These are phyloP conservation scores for Polytrichum formosum DNA, from an alignment of 225 moss, liverwort and hornwort species.

Conservation along the genomic window DNA sequence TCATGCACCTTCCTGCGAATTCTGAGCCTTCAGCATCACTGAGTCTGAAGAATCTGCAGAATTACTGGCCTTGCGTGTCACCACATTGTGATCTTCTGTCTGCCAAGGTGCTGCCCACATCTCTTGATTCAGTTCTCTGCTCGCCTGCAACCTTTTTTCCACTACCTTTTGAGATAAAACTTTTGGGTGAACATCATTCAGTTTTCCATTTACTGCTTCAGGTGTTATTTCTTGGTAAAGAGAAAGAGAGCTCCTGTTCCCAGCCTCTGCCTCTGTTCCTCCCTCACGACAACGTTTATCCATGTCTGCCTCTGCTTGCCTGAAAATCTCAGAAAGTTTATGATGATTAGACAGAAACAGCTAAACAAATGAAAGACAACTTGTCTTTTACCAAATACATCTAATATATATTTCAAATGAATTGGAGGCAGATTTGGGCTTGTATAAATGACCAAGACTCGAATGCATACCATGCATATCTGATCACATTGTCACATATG, in stretches of 20 bases:
- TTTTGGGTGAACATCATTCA: constrained; percentile 12
- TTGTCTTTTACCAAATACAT: background rate
- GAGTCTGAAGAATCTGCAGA: constrained; percentile 24
- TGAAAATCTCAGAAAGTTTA: constrained; percentile 13
- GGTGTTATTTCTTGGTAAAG: constrained; percentile 17
- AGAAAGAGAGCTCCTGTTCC: constrained; percentile 15
- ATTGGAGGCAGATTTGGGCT: too few species aligned
- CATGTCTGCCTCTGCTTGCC: constrained; percentile 31
- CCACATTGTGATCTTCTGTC: constrained; percentile 23
- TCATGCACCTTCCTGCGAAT: constrained; percentile 36
- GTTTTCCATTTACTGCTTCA: constrained; percentile 24
- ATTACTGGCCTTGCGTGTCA: constrained; percentile 7
- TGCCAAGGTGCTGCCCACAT: constrained; percentile 31
- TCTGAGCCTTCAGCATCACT: constrained; percentile 30
- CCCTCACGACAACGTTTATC: constrained; percentile 37
- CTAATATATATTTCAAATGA: too few species aligned
- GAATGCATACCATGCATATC: too few species aligned
- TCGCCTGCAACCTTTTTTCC: constrained; percentile 20
- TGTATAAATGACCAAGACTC: too few species aligned
- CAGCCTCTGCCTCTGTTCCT: constrained; percentile 15
- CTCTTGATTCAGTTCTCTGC: constrained; percentile 19
- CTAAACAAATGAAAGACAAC: background rate
- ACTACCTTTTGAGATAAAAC: background rate
- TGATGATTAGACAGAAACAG: background rate
- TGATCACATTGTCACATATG: too few species aligned